Evolutionary conservation across 345 rosid genomes (phyloP).

Genomic region (Eucalyptus globulus): DNA sequence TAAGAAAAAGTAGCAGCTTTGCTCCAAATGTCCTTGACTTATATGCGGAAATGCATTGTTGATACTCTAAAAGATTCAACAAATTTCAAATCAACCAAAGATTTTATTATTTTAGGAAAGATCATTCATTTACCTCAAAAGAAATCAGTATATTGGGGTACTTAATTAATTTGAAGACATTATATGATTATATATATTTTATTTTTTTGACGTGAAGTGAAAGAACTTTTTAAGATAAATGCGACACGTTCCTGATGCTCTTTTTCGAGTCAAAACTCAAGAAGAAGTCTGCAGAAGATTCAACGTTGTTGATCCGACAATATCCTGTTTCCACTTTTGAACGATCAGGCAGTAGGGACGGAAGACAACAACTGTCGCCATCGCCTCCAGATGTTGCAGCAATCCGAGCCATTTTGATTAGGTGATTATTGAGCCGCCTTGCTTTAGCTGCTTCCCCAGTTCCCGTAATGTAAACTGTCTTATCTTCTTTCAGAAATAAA

Average conservation of each 20-base stretch:
- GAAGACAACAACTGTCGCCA: neutral
- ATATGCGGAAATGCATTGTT: too few species aligned
- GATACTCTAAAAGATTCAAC: neutral
- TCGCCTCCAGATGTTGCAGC: neutral
- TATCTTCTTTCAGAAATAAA: neutral
- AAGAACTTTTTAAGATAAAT: neutral
- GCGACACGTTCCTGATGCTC: neutral
- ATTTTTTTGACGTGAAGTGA: neutral
- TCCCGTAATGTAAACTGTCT: neutral
- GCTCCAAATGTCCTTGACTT: neutral
- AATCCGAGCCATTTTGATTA: neutral
- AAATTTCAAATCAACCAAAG: neutral
- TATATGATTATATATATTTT: neutral
- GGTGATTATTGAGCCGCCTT: neutral
- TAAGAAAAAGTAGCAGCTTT: neutral
- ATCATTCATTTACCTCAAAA: neutral
- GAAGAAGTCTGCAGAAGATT: neutral
- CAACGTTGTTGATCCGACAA: neutral
- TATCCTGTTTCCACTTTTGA: too few species aligned
- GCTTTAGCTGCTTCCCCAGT: neutral
- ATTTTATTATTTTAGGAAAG: too few species aligned
- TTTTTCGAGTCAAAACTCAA: neutral
- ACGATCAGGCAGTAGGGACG: too few species aligned
- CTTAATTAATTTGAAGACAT: neutral
- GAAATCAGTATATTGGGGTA: neutral